Percentiles rank a stretch among this genome's conserved stretches.
phyloP scores from a whole-genome alignment of 2,329 filamentous ascomycete genomes.

The Colletotrichum melonis region DNA sequence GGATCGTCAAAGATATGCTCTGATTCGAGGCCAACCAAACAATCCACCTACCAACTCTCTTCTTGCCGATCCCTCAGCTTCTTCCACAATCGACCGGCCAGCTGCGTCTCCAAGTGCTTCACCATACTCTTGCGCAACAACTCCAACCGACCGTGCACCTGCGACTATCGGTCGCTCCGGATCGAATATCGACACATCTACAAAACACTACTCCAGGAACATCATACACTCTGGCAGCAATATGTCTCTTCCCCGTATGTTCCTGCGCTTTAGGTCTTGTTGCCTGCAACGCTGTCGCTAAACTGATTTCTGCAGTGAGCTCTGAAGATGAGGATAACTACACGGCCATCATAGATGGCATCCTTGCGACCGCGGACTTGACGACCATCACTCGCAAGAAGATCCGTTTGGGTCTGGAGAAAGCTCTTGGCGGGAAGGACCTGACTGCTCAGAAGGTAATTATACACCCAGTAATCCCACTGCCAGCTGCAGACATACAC shows the following conservation, averaged over 20 bases:
- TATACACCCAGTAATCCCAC: neutral
- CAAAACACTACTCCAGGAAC: neutral
- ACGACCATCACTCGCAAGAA: constrained; percentile 73
- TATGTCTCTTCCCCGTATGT: constrained; percentile 35
- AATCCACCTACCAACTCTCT: neutral
- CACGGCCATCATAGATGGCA: constrained; percentile 69
- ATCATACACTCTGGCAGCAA: constrained; percentile 9
- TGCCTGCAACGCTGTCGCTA: neutral
- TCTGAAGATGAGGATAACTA: constrained; percentile 62
- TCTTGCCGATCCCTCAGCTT: constrained; percentile 9
- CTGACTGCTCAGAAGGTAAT: constrained; percentile 69
- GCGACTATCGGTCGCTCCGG: neutral
- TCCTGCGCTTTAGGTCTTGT: neutral
- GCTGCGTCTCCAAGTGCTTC: neutral
- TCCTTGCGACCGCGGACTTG: constrained; percentile 68
- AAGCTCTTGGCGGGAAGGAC: constrained; percentile 66
- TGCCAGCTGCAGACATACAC: neutral
- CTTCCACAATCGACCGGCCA: constrained; percentile 4
- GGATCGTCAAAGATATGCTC: constrained; percentile 23
- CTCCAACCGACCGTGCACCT: neutral
- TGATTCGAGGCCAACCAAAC: constrained; percentile 21
- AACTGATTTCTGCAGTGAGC: constrained; percentile 52
- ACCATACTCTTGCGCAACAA: neutral
- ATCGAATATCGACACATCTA: neutral
- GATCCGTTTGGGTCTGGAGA: constrained; percentile 68